Conservation (phyloP, 805 yeast species). For the Yarrowia sp. region DNA sequence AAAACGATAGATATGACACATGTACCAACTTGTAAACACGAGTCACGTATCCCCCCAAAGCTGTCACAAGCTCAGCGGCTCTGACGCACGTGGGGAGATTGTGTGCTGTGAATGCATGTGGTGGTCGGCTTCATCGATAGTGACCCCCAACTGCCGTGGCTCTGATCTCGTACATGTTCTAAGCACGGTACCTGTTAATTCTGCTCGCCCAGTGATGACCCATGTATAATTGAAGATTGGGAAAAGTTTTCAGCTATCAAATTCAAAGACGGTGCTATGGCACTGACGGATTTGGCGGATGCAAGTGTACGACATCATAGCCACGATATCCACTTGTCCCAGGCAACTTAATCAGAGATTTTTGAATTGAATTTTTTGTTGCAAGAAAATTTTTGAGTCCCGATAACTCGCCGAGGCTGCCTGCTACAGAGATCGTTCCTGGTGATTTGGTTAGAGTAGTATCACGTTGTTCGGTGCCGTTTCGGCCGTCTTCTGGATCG, state of each 20-base stretch:
- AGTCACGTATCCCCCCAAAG: constrained; percentile 33
- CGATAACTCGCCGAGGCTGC: too few species aligned
- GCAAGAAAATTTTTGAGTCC: too few species aligned
- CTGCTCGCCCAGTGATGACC: background rate
- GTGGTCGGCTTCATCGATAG: too few species aligned
- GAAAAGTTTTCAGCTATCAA: constrained; percentile 13
- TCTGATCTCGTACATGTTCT: background rate
- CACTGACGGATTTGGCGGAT: constrained; percentile 26
- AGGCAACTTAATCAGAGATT: constrained; percentile 1
- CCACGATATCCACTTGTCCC: background rate
- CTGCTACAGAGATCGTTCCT: too few species aligned
- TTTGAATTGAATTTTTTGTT: background rate
- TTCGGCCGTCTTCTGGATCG: constrained; percentile 3
- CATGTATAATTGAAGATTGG: background rate
- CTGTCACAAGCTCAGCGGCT: constrained; percentile 12
- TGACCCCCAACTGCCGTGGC: too few species aligned
- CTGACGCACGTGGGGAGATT: constrained; percentile 16
- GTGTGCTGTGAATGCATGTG: background rate
- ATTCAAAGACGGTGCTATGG: background rate
- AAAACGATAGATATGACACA: background rate
- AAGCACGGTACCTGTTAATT: constrained; percentile 1
- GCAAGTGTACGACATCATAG: background rate
- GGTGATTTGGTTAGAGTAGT: too few species aligned
- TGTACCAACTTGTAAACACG: background rate
- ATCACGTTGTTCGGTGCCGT: background rate